phyloP scores from a whole-genome alignment of 495 filamentous ascomycete genomes.

The Penicillium subrubescens region DNA sequence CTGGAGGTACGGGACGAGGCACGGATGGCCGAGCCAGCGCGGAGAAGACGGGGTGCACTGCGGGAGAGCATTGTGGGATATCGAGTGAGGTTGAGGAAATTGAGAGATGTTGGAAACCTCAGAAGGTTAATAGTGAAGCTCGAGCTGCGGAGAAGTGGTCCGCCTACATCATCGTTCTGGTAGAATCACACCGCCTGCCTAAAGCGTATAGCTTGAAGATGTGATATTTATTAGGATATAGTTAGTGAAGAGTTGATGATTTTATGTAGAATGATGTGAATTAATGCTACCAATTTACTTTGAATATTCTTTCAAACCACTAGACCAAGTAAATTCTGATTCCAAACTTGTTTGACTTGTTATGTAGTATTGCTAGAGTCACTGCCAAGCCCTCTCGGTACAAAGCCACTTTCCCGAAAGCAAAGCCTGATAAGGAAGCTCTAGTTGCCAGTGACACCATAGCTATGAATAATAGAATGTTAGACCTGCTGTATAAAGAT shows the following conservation, averaged over 20 bases:
- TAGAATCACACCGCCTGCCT: not conserved
- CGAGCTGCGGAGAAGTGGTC: slow-evolving; percentile 2
- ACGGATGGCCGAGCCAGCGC: slow-evolving; percentile 24
- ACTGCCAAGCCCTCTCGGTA: no score
- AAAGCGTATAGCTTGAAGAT: not conserved
- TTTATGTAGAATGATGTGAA: not conserved
- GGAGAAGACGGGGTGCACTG: slow-evolving; percentile 29
- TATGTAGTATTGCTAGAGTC: no score
- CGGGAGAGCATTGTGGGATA: slow-evolving; percentile 39
- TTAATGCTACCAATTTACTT: no score
- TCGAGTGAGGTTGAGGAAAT: not conserved
- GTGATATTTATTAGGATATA: not conserved
- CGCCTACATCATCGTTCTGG: slow-evolving; percentile 4
- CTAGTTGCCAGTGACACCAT: no score
- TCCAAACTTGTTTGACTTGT: no score
- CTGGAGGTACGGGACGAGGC: slow-evolving; percentile 22
- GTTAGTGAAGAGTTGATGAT: not conserved
- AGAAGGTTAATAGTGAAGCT: not conserved
- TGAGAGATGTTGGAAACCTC: not conserved
- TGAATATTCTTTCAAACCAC: no score
- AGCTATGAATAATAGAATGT: no score
- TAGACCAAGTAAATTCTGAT: no score
- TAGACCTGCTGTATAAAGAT: no score
- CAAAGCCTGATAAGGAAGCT: no score
- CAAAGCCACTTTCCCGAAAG: no score